Conservation (phyloP, 768 basidiomycete species). For the Boletellus emodensis region DNA sequence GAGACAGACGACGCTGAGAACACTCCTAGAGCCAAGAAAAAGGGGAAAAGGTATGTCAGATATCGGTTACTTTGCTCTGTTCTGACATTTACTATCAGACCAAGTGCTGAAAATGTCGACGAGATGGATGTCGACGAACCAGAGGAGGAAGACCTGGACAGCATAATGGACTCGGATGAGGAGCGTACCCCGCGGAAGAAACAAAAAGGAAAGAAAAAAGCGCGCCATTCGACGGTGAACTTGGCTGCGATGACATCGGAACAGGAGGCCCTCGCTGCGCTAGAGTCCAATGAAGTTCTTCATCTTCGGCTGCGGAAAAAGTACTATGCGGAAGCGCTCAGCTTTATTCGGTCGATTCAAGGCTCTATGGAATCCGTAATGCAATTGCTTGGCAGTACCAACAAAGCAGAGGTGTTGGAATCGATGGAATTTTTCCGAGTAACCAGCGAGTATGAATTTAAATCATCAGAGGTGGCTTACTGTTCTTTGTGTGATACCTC, state of each 20-base stretch:
- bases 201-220: conserved; percentile 44
- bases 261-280: conserved; percentile 64
- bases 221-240: conserved; percentile 68
- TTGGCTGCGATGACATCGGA: conserved; percentile 66
- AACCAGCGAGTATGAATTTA: conserved; percentile 76
- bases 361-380: conserved; percentile 66
- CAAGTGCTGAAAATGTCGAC: conserved; percentile 34
- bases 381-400: conserved; percentile 80
- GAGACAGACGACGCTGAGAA: conserved; percentile 24
- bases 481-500: not conserved
- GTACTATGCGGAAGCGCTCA: conserved; percentile 81
- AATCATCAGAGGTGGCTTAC: conserved; percentile 61
- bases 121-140: conserved; percentile 59
- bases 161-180: conserved; percentile 39
- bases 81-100: conserved; percentile 14
- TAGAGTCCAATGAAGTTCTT: conserved; percentile 62
- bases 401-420: conserved; percentile 79
- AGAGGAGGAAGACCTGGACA: conserved; percentile 32
- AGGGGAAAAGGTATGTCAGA: conserved; percentile 27
- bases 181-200: conserved; percentile 35
- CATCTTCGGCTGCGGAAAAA: conserved; percentile 73
- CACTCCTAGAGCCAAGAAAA: conserved; percentile 27
- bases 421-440: conserved; percentile 88
- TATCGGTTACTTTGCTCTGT: not conserved
- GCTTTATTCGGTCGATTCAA: conserved; percentile 72